Evolutionary conservation across 202 grass and related monocot species (phyloP), one percentile per base, ranked within the genome.

Genomic region (Schoenoplectus tabernaemontani): DNA sequence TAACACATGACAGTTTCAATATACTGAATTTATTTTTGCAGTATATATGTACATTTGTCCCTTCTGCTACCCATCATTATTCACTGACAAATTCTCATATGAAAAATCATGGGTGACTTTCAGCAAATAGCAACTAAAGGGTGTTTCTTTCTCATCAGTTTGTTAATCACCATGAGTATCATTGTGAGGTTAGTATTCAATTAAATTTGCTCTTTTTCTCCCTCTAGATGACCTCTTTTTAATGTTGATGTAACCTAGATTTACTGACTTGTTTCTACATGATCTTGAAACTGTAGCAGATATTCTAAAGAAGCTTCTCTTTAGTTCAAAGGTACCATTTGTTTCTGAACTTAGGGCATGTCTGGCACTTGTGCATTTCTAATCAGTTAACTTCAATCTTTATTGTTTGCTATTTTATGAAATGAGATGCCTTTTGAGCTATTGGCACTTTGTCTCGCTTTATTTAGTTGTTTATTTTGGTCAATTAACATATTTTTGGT

Each of bases 101-200:
- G 26, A 74, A 51, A 53, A 9, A 73, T 73, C 23, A 73, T 50
- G 68, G 68, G 22, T 51, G 20, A 7, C 11, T 51, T 50, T 28
- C n/a, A 50, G 68, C 68, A 72, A 73, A n/a, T 51, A 73, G 22
- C 68, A 73, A 73, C 12, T 6, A 23, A 33, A 22, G 12, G 3
- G 5, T 30, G 12, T 51, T 73, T 16, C 24, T 73, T 73, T 93
- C 90, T 74, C 96, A 96, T 85, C 87, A 92, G 65, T 99, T 93
- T 78, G 92, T 99, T 68, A 99, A 89, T 84, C 92, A 99, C 73
- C 88, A 90, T 32, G 96, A 96, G 86, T 99, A 99, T 76, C 96
- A 92, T 9, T 96, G 89, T 78, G 96, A 99, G 96, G 96, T 99
- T 86, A 24, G 82, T 26, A 12, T 67, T 84, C 84, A 44, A 26